Evolutionary conservation across 106 monocot genomes (phyloP).

Genomic region (Dioscorea dumetorum): DNA sequence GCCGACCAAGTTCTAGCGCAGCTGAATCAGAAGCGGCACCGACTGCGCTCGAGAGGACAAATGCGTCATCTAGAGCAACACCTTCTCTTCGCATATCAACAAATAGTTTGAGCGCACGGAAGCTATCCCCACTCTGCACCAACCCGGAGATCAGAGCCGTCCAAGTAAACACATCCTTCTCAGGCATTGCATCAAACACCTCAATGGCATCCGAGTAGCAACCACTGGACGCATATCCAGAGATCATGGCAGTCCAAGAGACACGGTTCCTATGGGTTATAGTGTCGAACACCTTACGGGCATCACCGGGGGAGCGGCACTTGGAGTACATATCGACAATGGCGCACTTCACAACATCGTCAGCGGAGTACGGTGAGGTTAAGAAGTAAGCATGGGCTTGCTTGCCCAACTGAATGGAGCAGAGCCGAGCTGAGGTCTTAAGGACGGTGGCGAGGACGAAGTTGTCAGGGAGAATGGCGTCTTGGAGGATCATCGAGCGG

Average conservation of each 20-base stretch:
- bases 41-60: conserved; percentile 47
- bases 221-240: conserved; percentile 61
- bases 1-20: conserved; percentile 45
- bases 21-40: conserved; percentile 47
- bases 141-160: conserved; percentile 78
- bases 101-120: conserved; percentile 38
- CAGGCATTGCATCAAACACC: conserved; percentile 37
- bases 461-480: conserved; percentile 28
- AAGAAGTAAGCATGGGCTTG: conserved; percentile 56
- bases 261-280: conserved; percentile 28
- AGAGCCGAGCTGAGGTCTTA: conserved; percentile 40
- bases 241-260: conserved; percentile 76
- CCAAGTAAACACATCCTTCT: conserved; percentile 47
- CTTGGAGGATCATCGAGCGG: conserved; percentile 24
- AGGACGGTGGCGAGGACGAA: conserved; percentile 59
- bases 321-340: conserved; percentile 85
- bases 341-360: conserved; percentile 59
- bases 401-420: conserved; percentile 27
- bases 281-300: conserved; percentile 64
- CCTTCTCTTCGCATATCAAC: conserved; percentile 53
- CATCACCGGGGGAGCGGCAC: conserved; percentile 34
- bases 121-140: conserved; percentile 34
- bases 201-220: conserved; percentile 32
- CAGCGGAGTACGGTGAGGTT: conserved; percentile 21
- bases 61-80: conserved; percentile 43